Evolutionary conservation across 2,329 filamentous ascomycete species (phyloP).

Genomic region (Fusarium sp.): DNA sequence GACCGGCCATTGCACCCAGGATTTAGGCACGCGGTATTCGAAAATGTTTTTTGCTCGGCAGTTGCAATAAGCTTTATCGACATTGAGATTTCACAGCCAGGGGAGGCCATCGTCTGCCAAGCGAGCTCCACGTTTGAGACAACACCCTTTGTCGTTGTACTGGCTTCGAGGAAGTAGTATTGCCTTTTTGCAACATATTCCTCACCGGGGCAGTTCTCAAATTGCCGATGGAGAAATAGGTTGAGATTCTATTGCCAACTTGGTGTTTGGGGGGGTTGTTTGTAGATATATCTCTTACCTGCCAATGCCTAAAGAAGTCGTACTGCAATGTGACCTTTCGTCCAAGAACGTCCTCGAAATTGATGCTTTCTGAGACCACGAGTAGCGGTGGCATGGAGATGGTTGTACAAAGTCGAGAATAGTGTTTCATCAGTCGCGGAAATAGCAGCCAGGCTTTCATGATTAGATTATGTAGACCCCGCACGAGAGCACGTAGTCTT

Average conservation of each 20-base stretch:
- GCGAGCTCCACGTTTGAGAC: background rate
- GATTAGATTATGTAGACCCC: background rate
- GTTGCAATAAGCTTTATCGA: background rate
- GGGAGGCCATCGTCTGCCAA: background rate
- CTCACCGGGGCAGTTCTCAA: background rate
- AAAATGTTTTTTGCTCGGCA: fast-evolving
- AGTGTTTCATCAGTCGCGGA: background rate
- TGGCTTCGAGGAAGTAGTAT: background rate
- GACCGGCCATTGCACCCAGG: background rate
- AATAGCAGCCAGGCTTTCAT: background rate
- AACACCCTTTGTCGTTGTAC: too few relatives aligned
- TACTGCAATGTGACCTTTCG: background rate
- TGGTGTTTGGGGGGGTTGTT: fast-evolving
- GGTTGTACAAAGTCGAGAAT: background rate
- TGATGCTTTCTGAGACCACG: background rate
- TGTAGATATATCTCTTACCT: too few relatives aligned
- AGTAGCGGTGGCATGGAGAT: background rate
- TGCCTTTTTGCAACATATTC: background rate
- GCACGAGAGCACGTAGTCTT: background rate
- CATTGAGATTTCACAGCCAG: background rate
- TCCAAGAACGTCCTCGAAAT: background rate
- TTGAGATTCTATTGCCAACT: background rate
- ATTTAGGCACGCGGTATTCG: background rate
- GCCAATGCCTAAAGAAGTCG: background rate
- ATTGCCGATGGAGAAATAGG: background rate